Base-by-base conservation (phyloP, 2,329 filamentous ascomycete species). In the Knufia fluminis region DNA sequence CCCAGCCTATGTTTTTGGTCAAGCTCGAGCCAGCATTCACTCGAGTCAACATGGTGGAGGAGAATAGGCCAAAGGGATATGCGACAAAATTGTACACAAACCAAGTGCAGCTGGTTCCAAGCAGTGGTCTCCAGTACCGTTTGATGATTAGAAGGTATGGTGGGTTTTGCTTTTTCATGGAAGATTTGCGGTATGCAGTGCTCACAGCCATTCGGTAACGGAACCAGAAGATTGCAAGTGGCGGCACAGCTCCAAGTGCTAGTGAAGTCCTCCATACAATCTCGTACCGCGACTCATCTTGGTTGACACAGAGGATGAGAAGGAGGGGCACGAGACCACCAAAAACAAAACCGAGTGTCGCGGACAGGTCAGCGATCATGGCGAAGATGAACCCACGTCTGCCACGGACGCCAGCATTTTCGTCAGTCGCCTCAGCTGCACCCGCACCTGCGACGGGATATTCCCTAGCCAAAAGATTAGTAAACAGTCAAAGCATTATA, bases 41-140 rank as follows among this genome's bases (percentile, higher is more conserved):
- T 20, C 68, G 63, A 2, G 62, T 60, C 45, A 76, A 69, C 50
- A 78, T 77, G 19, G 74, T 76, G 0, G 72, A 73, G 49, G 70
- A 72, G 60, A 78, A 78, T 23, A 79, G 68, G 7, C 74, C 74
- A 52, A 78, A 77, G 0, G 76, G 75, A 46, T 76, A 74, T 0
- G 72, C 71, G 35, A 78, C 71, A 59, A 71, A 79, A 57, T 80
- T 74, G 59, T 79, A 73, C 36, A 66, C 60, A 58, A 77, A 77
- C 74, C 75, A 78, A 8, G 12, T 7, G 7, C 67, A 52, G 2
- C 71, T 68, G 4, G 69, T 68, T 12, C 75, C 75, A 2, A 77
- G 57, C 38, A 78, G 61, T 0, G 71, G 70, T 2, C 70, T 33
- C 64, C 70, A 77, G 54, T 78, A 76, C n/a, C 69, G 65, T 55